Conservation (phyloP, 345 rosid species). For the Murraya koenigii region DNA sequence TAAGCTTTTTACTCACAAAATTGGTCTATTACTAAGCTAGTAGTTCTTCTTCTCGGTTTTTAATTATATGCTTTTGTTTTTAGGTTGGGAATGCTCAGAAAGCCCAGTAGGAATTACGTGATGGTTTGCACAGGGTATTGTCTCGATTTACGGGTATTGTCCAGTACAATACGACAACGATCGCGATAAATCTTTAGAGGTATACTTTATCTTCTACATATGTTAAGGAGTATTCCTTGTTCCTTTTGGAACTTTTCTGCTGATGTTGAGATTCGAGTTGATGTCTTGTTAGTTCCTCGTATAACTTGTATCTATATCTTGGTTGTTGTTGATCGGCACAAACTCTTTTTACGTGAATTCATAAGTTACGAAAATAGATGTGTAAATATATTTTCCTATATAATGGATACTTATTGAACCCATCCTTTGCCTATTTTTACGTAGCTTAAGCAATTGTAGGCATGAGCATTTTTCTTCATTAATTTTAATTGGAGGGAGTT, state of each 20-base stretch:
- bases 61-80: no score
- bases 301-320: background rate
- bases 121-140: conserved; percentile 46
- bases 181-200: conserved; percentile 85
- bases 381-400: no score
- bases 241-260: background rate
- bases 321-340: background rate
- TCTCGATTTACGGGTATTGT: conserved; percentile 73
- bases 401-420: no score
- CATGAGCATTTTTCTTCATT: no score
- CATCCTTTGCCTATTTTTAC: no score
- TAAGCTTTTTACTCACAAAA: no score
- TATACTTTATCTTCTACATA: conserved; percentile 20
- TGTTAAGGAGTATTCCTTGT: background rate
- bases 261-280: background rate
- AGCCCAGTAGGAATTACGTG: no score
- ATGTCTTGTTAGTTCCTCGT: background rate
- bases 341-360: background rate
- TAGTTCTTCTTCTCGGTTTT: no score
- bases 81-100: no score
- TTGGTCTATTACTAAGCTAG: no score
- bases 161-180: conserved; percentile 79
- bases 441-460: no score
- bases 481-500: no score
- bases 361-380: background rate